phyloP scores from a whole-genome alignment of 768 basidiomycete species.

The Xerocomellus chrysenteron region DNA sequence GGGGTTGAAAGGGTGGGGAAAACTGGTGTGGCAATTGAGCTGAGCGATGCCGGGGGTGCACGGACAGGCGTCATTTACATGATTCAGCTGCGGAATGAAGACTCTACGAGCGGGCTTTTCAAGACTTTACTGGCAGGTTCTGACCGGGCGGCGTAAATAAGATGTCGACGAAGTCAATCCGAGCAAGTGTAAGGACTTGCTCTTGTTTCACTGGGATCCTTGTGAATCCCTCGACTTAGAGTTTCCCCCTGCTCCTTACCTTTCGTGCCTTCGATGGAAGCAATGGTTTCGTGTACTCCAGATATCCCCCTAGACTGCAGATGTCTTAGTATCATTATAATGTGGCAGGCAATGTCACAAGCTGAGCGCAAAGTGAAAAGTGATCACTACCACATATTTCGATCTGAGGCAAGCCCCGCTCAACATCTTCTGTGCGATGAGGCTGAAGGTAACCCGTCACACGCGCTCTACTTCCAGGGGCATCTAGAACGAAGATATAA shows the following conservation, averaged over 20 bases:
- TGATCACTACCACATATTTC: slow-evolving; percentile 87
- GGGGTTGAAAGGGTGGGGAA: slow-evolving; percentile 99
- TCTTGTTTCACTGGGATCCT: not conserved
- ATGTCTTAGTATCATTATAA: slow-evolving; percentile 4
- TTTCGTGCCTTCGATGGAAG: not conserved
- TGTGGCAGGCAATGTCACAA: slow-evolving; percentile 32
- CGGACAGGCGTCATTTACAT: slow-evolving; percentile 96
- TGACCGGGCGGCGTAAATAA: slow-evolving; percentile 51
- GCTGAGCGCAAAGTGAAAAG: slow-evolving; percentile 69
- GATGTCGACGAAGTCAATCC: not conserved
- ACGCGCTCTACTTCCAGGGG: slow-evolving; percentile 30
- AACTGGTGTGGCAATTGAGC: slow-evolving; percentile 94
- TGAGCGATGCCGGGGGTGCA: slow-evolving; percentile 81
- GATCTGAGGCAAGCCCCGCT: slow-evolving; percentile 74
- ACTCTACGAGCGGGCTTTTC: slow-evolving; percentile 79
- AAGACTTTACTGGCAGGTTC: slow-evolving; percentile 85
- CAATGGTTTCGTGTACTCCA: slow-evolving; percentile 1
- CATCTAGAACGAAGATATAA: slow-evolving; percentile 81
- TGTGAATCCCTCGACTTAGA: not conserved
- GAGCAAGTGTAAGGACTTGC: not conserved
- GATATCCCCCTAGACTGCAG: slow-evolving; percentile 13
- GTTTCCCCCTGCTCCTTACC: not conserved
- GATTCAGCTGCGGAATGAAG: slow-evolving; percentile 93
- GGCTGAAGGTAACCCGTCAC: slow-evolving; percentile 62
- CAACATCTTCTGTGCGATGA: slow-evolving; percentile 56